Evolutionary conservation across 306 rosid species (phyloP).

Genomic region (Hippophae tibetana): DNA sequence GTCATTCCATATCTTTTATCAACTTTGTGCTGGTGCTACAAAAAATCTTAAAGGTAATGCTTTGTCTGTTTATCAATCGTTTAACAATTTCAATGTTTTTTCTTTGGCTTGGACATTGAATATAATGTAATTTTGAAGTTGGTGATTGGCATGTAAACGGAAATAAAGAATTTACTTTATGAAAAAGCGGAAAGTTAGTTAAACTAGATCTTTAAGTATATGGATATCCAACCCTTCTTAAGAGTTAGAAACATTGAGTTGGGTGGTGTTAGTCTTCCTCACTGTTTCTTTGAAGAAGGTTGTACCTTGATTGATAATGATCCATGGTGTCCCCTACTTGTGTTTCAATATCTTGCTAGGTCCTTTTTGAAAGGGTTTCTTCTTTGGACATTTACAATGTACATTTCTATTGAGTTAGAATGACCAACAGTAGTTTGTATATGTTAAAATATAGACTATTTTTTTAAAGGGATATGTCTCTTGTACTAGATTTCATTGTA

Average conservation of each 20-base stretch:
- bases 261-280: background rate
- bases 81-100: background rate
- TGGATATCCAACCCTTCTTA: conserved; percentile 8
- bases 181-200: background rate
- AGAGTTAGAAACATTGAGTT: background rate
- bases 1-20: conserved; percentile 78
- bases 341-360: conserved; percentile 7
- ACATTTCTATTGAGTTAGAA: background rate
- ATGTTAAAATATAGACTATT: background rate
- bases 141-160: conserved; percentile 7
- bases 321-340: conserved; percentile 3
- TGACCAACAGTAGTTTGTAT: background rate
- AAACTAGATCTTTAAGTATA: conserved; percentile 3
- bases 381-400: conserved; percentile 3
- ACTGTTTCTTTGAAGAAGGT: conserved; percentile 7
- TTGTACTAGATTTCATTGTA: background rate
- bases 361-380: conserved; percentile 3
- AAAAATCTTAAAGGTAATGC: conserved; percentile 54
- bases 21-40: conserved; percentile 81
- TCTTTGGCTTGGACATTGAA: background rate
- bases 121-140: background rate
- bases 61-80: conserved; percentile 5
- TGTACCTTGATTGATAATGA: conserved; percentile 1
- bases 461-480: conserved; percentile 9
- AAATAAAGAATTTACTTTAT: background rate